Base-by-base conservation (phyloP, 805 yeast species). In the Candida taoyuanica region DNA sequence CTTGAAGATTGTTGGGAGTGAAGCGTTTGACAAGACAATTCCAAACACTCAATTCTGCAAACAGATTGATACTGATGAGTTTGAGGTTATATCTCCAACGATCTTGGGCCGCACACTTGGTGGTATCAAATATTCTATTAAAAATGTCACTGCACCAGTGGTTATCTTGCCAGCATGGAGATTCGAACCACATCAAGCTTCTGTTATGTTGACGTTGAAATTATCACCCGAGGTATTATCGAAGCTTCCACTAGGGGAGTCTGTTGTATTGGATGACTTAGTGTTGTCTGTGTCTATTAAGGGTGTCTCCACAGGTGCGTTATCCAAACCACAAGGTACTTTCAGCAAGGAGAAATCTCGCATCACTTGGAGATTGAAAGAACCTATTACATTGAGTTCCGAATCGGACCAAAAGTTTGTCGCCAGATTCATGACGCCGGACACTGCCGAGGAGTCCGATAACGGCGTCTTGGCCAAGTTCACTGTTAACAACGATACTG, bases 321-420 rank as follows among this genome's bases (percentile, higher is more conserved):
- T 88, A 44, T 83, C 95, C 3, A 86, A 85, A 58, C 98, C 98
- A 5, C 80, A 84, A 39, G 98, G 97, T 40, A 76, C 94, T 1
- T 91, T 88, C 69, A 86, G 82, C 62, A 82, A 77, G 54, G 97
- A 88, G 36, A 80, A 78, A 55, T 81, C 78, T 49, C 76, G 97
- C 62, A 81, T 93, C 41, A 81, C 93, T 1, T 89, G 97, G 96
- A 76, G 83, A 56, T 77, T 78, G 49, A 64, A 49, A 40, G 67
- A 64, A 32, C 67, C 71, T 11, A 50, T 73, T 9, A 55, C 50
- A 4, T 50, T 77, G 17, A 49, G 50, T 19, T 34, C 34, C 14
- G 58, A 58, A 3, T 53, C 50, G 15, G 88, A 83, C 48, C 81
- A 81, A 51, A 77, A 83, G 52, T 69, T 89, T 31, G 78, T 91